Conservation (phyloP, 2,329 filamentous ascomycete genomes). For the Aspergillus sp. region DNA sequence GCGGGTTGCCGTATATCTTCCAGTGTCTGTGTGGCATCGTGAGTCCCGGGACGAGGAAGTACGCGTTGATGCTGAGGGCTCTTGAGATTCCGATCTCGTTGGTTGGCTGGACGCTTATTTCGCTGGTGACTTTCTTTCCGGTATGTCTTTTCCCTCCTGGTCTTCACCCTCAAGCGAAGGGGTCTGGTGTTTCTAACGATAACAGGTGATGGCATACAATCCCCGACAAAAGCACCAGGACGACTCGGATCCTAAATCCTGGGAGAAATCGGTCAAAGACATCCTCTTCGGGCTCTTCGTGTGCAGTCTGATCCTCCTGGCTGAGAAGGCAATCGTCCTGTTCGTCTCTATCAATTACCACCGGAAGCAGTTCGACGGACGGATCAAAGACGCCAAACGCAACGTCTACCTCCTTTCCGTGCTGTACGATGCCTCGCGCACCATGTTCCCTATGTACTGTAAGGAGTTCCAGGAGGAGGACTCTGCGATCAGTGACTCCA, state of each 20-base stretch:
- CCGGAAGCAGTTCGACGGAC: slow-evolving; percentile 56
- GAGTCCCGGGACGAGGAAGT: slow-evolving; percentile 57
- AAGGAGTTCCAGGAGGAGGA: slow-evolving; percentile 86
- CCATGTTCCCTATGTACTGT: slow-evolving; percentile 87
- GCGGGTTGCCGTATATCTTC: slow-evolving; percentile 52
- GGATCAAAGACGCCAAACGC: slow-evolving; percentile 83
- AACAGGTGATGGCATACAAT: slow-evolving; percentile 37
- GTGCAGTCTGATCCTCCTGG: slow-evolving; percentile 49
- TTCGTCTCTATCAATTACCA: slow-evolving; percentile 62
- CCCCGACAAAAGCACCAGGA: slow-evolving; percentile 24
- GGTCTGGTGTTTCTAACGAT: background rate
- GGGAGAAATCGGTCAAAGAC: slow-evolving; percentile 50
- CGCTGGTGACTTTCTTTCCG: slow-evolving; percentile 52
- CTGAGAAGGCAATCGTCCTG: slow-evolving; percentile 54
- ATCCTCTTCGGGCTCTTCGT: slow-evolving; percentile 52
- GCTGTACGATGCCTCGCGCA: slow-evolving; percentile 82
- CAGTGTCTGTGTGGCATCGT: slow-evolving; percentile 55
- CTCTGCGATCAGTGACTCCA: slow-evolving; percentile 78
- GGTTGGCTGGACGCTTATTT: slow-evolving; percentile 53
- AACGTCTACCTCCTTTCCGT: slow-evolving; percentile 73
- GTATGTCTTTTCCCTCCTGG: slow-evolving; percentile 21
- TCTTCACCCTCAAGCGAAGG: background rate
- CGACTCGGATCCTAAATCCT: slow-evolving; percentile 33
- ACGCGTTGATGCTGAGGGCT: slow-evolving; percentile 49
- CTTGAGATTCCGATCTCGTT: slow-evolving; percentile 55